Evolutionary conservation across 805 yeast genomes (phyloP).

Genomic region (Saturnispora kantuleensis): DNA sequence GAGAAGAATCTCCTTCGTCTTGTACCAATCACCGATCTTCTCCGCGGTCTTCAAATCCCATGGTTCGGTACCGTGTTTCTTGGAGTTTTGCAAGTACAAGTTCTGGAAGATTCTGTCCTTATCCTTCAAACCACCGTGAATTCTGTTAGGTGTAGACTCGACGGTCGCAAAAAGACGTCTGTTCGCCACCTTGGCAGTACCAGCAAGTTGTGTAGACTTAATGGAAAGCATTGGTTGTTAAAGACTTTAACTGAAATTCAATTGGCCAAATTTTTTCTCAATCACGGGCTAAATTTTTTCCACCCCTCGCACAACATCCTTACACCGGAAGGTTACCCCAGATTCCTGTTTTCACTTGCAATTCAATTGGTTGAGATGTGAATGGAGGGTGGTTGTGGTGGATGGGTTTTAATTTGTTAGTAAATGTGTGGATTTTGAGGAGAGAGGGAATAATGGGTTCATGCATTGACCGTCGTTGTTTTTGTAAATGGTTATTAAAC

Average conservation of each 20-base stretch:
- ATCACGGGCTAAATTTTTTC: too few relatives aligned
- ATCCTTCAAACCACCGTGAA: slow-evolving; percentile 69
- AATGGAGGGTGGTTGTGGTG: too few relatives aligned
- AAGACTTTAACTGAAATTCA: slow-evolving; percentile 1
- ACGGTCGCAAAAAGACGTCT: slow-evolving; percentile 31
- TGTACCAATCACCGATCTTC: slow-evolving; percentile 86
- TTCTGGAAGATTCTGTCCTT: slow-evolving; percentile 84
- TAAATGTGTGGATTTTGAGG: too few relatives aligned
- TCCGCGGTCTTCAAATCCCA: slow-evolving; percentile 59
- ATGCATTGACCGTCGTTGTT: too few relatives aligned
- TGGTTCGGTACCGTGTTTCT: slow-evolving; percentile 48
- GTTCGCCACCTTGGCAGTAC: slow-evolving; percentile 1
- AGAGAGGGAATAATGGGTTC: too few relatives aligned
- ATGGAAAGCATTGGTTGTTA: slow-evolving; percentile 10
- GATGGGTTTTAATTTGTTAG: too few relatives aligned
- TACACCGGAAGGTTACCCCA: too few relatives aligned
- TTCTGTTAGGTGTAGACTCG: slow-evolving; percentile 40
- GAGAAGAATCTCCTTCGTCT: slow-evolving; percentile 73
- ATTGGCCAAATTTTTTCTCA: slow-evolving; percentile 5
- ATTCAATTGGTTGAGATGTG: too few relatives aligned
- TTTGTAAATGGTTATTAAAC: too few relatives aligned
- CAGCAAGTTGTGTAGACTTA: neutral
- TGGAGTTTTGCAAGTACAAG: slow-evolving; percentile 41
- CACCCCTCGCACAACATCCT: too few relatives aligned
- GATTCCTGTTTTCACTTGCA: too few relatives aligned